phyloP scores from a whole-genome alignment of 805 yeast genomes.

The Barnettozyma vustinii region DNA sequence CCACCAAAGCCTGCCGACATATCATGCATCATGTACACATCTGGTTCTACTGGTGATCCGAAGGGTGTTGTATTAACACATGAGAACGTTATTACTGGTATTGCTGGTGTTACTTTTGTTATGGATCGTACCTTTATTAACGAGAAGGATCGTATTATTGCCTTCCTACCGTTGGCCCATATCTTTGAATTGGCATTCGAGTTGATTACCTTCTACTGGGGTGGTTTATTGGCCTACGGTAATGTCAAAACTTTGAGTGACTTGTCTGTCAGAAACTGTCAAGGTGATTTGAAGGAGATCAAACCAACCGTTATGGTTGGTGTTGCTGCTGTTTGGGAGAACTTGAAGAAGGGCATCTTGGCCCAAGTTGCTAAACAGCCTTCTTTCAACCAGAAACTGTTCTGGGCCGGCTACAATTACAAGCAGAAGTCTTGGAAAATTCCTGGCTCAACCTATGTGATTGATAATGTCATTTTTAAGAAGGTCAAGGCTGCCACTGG shows the following conservation, averaged over 20 bases:
- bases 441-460: slow-evolving; percentile 60
- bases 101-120: slow-evolving; percentile 72
- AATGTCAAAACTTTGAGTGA: slow-evolving; percentile 87
- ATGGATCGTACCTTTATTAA: slow-evolving; percentile 48
- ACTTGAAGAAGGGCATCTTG: slow-evolving; percentile 86
- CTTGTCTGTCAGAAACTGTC: slow-evolving; percentile 73
- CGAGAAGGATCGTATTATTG: slow-evolving; percentile 66
- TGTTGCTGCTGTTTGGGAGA: slow-evolving; percentile 98
- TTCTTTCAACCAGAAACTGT: slow-evolving; percentile 62
- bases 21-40: slow-evolving; percentile 66
- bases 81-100: slow-evolving; percentile 69
- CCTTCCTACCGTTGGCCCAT: slow-evolving; percentile 93
- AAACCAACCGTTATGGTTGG: slow-evolving; percentile 95
- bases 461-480: slow-evolving; percentile 75
- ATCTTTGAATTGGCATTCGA: slow-evolving; percentile 92
- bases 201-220: slow-evolving; percentile 79
- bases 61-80: slow-evolving; percentile 72
- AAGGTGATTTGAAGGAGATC: slow-evolving; percentile 82
- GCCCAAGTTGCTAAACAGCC: slow-evolving; percentile 68
- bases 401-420: slow-evolving; percentile 83
- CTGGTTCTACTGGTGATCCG: slow-evolving; percentile 77
- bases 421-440: slow-evolving; percentile 62
- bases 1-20: slow-evolving; percentile 45
- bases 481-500: slow-evolving; percentile 93
- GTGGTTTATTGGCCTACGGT: slow-evolving; percentile 85